Evolutionary conservation across 306 rosid genomes (phyloP), one percentile per base, ranked within the genome.

Genomic region (Luffa aegyptiaca): DNA sequence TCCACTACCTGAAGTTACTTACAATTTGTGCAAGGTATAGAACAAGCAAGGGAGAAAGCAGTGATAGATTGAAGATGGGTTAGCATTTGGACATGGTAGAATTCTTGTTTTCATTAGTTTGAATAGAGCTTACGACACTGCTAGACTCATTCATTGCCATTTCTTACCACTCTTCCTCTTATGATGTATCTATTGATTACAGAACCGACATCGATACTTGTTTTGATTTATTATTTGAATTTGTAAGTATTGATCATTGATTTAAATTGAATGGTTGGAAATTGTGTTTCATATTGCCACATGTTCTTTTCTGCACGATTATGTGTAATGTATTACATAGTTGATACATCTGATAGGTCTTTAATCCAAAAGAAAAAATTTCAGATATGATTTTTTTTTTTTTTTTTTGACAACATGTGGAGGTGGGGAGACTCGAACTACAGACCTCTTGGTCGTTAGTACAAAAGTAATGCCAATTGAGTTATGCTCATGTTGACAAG

Each of bases 11-110:
- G 0, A 84, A 79, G 81, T 44, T 68, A 56, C 83, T 84, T 85
- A 42, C 79, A 41, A 61, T 86, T 45, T 84, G 44, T 89, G 87
- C 87, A 95, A 90, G 93, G 97, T 87, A 79, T 80, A 93, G 94
- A 95, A 78, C 83, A 72, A 87, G 90, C 86, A 36, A 55, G 21
- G 87, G 74, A 14, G 79, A 84, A 77, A 81, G 75, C 82, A 75
- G 77, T 20, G 88, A 85, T 41, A 79, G 82, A 80, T 52, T 74
- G 87, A 93, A 91, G 92, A 89, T 82, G 80, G 81, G 64, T 65
- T 93, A 88, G 88, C 49, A 53, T 84, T 41, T 75, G 64, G 49
- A 52, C 79, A 52, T 17, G 79, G 44, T 75, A 52, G 46, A 17
- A 53, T 74, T 52, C 33, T 51, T 75, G 64, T 75, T 39, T 18